A percentile compares a stretch with the other conserved stretches of the same genome.
phyloP scores from a whole-genome alignment of 192 early-diverging fungal genomes.

The Linderina pennispora region DNA sequence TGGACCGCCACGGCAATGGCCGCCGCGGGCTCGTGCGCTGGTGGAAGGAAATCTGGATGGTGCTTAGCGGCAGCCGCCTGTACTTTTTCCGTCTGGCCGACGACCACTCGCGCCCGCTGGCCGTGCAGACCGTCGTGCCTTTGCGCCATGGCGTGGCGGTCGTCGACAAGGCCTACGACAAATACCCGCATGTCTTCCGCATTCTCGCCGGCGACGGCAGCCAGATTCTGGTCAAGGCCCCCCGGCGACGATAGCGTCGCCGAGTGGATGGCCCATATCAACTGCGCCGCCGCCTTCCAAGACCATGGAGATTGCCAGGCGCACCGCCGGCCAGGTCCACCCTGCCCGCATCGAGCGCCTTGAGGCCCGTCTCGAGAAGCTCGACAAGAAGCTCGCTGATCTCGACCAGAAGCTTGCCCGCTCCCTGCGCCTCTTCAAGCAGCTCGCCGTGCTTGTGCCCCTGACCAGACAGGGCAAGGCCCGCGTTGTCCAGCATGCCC shows the following conservation, averaged over 20 bases:
- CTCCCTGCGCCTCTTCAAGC: slow-evolving; percentile 55
- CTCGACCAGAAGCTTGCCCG: slow-evolving; percentile 48
- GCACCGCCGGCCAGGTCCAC: slow-evolving; percentile 2
- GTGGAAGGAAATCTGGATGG: slow-evolving; percentile 72
- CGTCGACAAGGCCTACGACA: slow-evolving; percentile 61
- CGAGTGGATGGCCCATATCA: slow-evolving; percentile 76
- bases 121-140: slow-evolving; percentile 49
- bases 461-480: slow-evolving; percentile 61
- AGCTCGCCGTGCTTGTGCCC: slow-evolving; percentile 64
- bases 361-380: slow-evolving; percentile 38
- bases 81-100: slow-evolving; percentile 62
- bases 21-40: slow-evolving; percentile 58
- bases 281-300: slow-evolving; percentile 76
- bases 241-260: slow-evolving; percentile 63
- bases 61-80: slow-evolving; percentile 70
- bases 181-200: slow-evolving; percentile 78
- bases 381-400: slow-evolving; percentile 48
- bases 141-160: slow-evolving; percentile 62
- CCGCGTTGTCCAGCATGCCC: slow-evolving; percentile 48
- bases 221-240: slow-evolving; percentile 65
- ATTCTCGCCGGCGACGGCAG: slow-evolving; percentile 63
- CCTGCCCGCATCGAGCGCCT: slow-evolving; percentile 29
- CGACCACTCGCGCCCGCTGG: slow-evolving; percentile 36
- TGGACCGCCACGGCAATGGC: slow-evolving; percentile 60
- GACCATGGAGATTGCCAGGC: slow-evolving; percentile 44